These are phyloP conservation scores for Suhomyces anneliseae DNA, from an alignment of 1,139 yeast species.

Conservation along the genomic window DNA sequence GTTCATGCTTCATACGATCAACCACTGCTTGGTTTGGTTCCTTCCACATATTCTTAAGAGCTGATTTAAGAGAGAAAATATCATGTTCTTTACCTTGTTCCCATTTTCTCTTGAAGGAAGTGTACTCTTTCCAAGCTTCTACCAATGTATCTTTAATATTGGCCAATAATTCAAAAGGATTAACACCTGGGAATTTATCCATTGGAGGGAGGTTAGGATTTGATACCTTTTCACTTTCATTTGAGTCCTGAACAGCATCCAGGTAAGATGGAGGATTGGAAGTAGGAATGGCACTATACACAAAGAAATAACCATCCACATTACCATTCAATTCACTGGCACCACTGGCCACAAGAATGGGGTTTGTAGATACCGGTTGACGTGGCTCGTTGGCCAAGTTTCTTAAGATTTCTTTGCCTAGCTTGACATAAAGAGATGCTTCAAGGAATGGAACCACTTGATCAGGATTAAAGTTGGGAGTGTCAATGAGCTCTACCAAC, in stretches of 20 bases:
- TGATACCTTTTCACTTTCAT: neutral
- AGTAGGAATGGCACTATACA: slow-evolving; percentile 67
- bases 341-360: slow-evolving; percentile 72
- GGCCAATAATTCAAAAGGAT: slow-evolving; percentile 47
- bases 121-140: slow-evolving; percentile 75
- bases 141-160: slow-evolving; percentile 54
- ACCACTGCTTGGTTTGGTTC: slow-evolving; percentile 26
- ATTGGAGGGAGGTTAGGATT: slow-evolving; percentile 8
- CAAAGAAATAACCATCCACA: slow-evolving; percentile 70
- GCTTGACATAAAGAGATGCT: slow-evolving; percentile 60
- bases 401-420: slow-evolving; percentile 57
- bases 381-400: slow-evolving; percentile 69
- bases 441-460: slow-evolving; percentile 73
- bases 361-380: slow-evolving; percentile 61
- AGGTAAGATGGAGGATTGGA: slow-evolving; percentile 54
- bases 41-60: slow-evolving; percentile 60
- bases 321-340: slow-evolving; percentile 73
- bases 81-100: slow-evolving; percentile 66
- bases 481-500: slow-evolving; percentile 65
- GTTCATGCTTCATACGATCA: slow-evolving; percentile 17
- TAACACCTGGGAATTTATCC: slow-evolving; percentile 18
- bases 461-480: slow-evolving; percentile 66
- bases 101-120: slow-evolving; percentile 55
- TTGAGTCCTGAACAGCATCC: slow-evolving; percentile 13
- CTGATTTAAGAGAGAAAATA: slow-evolving; percentile 56